phyloP scores from a whole-genome alignment of 2,329 filamentous ascomycete genomes.

The Domatiomyces catenatus region DNA sequence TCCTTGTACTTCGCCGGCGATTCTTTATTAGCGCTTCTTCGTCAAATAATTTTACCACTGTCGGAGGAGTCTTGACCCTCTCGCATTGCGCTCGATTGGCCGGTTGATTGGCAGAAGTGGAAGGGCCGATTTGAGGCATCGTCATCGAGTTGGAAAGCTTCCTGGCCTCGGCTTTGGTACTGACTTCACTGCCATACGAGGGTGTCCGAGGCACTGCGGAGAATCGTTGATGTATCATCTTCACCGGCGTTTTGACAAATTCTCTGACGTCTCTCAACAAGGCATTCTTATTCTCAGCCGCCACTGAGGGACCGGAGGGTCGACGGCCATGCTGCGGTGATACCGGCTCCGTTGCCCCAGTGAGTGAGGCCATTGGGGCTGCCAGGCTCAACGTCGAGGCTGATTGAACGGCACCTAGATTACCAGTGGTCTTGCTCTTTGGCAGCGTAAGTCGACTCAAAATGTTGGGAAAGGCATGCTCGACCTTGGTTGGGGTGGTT shows the following conservation, averaged over 20 bases:
- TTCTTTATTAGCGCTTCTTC: conserved; percentile 5
- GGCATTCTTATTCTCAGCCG: not conserved
- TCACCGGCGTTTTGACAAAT: not conserved
- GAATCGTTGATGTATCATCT: not conserved
- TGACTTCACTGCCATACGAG: not conserved
- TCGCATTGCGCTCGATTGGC: not conserved
- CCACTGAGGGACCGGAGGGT: not conserved
- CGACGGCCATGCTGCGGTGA: not conserved
- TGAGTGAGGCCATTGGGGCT: not conserved
- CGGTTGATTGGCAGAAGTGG: not conserved
- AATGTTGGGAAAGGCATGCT: conserved; percentile 5
- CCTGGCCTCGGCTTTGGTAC: not conserved
- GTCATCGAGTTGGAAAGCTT: not conserved
- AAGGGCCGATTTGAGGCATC: not conserved
- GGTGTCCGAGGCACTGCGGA: not conserved
- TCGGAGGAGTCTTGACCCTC: not conserved
- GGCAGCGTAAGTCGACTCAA: conserved; percentile 7
- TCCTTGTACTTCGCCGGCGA: conserved; percentile 5
- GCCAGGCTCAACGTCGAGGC: not conserved
- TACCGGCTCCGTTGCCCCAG: not conserved
- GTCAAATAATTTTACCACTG: not conserved
- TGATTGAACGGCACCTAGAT: conserved; percentile 3
- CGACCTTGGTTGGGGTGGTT: conserved; percentile 4
- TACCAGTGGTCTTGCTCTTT: conserved; percentile 15
- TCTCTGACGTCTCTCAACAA: not conserved